A percentile compares a stretch with the other conserved stretches of the same genome.
Evolutionary conservation across 352 stramenopile species (phyloP).

Genomic region (Globisporangium perplexum): DNA sequence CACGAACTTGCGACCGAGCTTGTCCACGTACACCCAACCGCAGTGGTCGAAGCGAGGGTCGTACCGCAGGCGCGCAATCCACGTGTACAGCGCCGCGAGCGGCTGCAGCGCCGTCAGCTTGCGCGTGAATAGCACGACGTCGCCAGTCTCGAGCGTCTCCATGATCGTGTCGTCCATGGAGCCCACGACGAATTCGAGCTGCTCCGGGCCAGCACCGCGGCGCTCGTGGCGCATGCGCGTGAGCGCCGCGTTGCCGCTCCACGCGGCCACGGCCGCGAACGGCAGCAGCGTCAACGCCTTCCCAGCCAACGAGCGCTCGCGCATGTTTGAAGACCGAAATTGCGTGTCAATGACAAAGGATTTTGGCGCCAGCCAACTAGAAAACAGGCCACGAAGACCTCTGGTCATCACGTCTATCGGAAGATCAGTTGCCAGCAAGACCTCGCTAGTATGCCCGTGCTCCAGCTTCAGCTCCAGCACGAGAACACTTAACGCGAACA

Average conservation of each 20-base stretch:
- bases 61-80: constrained; percentile 40
- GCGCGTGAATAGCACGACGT: constrained; percentile 75
- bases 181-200: constrained; percentile 61
- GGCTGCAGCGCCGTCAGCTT: constrained; percentile 70
- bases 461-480: too few species aligned
- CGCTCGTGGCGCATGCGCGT: constrained; percentile 40
- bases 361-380: too few species aligned
- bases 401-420: too few species aligned
- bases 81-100: constrained; percentile 63
- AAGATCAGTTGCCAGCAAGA: too few species aligned
- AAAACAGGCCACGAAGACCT: too few species aligned
- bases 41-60: constrained; percentile 78
- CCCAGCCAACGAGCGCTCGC: constrained; percentile 23
- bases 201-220: constrained; percentile 20
- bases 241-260: constrained; percentile 64
- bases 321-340: background rate
- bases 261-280: constrained; percentile 43
- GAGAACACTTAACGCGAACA: too few species aligned
- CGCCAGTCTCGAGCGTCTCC: constrained; percentile 82
- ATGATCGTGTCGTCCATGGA: constrained; percentile 86
- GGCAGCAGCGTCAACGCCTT: constrained; percentile 54
- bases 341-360: background rate
- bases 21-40: constrained; percentile 77
- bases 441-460: too few species aligned
- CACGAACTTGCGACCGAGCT: constrained; percentile 75